A percentile compares a stretch with the other conserved stretches of the same genome.
Conservation (phyloP, 176 grass and related monocot genomes). For the Calamus simplicifolius region DNA sequence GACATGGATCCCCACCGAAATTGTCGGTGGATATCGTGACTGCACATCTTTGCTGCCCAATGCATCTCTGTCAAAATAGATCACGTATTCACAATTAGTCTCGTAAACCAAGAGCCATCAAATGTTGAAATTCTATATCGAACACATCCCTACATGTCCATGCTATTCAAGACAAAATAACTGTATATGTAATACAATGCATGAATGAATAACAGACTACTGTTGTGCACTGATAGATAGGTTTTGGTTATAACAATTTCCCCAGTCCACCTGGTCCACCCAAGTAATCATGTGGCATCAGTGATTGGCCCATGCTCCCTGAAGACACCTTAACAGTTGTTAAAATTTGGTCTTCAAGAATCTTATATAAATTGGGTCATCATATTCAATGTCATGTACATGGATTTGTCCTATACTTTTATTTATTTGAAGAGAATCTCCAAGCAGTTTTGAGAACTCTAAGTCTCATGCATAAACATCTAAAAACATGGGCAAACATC, state of each 20-base stretch:
- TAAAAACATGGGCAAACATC: not conserved
- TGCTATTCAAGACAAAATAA: not conserved
- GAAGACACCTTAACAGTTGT: too few species aligned
- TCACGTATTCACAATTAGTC: too few species aligned
- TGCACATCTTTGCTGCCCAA: constrained; percentile 59
- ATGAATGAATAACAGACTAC: too few species aligned
- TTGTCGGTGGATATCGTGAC: constrained; percentile 61
- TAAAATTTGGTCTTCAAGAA: too few species aligned
- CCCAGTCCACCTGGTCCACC: too few species aligned
- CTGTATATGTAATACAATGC: not conserved
- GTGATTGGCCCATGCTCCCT: too few species aligned
- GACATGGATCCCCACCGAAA: constrained; percentile 63
- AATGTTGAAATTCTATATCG: not conserved
- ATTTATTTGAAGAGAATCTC: not conserved
- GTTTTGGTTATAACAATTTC: too few species aligned
- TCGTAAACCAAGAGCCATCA: not conserved
- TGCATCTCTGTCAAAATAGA: constrained; percentile 59
- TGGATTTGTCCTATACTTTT: too few species aligned
- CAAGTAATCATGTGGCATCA: too few species aligned
- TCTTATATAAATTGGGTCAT: too few species aligned
- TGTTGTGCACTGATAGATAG: too few species aligned
- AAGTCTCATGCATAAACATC: not conserved
- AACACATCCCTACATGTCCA: not conserved
- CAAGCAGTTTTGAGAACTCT: not conserved
- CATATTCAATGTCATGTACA: too few species aligned